Base-by-base conservation (phyloP, 352 stramenopile species). In the Pythium diclinum region DNA sequence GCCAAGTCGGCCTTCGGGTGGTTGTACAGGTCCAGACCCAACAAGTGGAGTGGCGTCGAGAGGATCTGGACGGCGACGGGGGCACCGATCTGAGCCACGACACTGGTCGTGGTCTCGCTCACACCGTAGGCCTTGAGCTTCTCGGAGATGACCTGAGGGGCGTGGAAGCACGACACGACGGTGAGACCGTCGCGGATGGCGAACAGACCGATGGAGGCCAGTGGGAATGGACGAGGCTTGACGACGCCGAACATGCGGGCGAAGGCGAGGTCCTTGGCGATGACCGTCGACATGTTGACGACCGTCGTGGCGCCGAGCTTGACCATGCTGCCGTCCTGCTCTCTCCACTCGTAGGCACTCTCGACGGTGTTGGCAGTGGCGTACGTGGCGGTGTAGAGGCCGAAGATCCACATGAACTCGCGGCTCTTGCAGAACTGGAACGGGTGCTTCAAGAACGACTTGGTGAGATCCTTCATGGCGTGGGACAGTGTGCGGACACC, bases 1-100 rank as follows among this genome's bases (percentile, higher is more conserved):
- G 19, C 16, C 16, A 32, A 36, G 19, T 61, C 56, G 2, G 63
- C 72, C 33, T 56, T 42, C 19, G 62, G 61, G 56, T 76, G 69
- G 69, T 89, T 89, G 65, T 88, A 88, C n/a, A 89, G 57, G 48
- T 89, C 80, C 14, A 89, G 65, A 23, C 77, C 78, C 2, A 88
- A 63, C 28, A 89, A 65, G 63, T 89, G 80, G 25, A 89, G 68
- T 11, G 80, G 80, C 44, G 80, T 89, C n/a, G 74, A 85, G 17
- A 84, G 53, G 59, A 85, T 74, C 63, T 89, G 80, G 13, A 87
- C 75, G 6, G 68, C 59, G 13, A 77, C 68, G 19, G 80, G 80
- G 36, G 71, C 79, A 23, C 73, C 67, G 16, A 89, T 62, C 67
- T 89, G 80, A 33, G 78, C 71, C 19, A 77, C 33, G 25, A 59